These are phyloP conservation scores for Lasiosphaeriaceae sp. DNA, from an alignment of 495 filamentous ascomycete species.

Conservation along the genomic window DNA sequence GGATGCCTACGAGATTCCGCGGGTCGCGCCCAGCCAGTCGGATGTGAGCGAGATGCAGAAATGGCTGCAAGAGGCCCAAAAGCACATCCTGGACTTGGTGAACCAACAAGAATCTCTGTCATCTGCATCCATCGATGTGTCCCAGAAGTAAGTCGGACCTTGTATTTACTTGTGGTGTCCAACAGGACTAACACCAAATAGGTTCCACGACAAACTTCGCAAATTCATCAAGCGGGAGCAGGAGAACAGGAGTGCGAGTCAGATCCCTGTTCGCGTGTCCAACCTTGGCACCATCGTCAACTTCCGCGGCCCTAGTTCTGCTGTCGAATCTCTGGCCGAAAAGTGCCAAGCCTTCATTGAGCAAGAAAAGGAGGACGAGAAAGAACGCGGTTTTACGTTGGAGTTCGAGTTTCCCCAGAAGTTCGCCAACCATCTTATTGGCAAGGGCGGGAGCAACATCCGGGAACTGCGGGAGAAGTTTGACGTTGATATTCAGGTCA, in stretches of 20 bases:
- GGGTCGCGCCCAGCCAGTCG: slow-evolving; percentile 39
- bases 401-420: slow-evolving; percentile 93
- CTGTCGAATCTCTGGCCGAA: slow-evolving; percentile 63
- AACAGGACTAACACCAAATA: too few species aligned
- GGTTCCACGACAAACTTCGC: slow-evolving; percentile 66
- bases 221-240: slow-evolving; percentile 72
- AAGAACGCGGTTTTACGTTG: slow-evolving; percentile 78
- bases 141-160: slow-evolving; percentile 48
- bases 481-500: slow-evolving; percentile 94
- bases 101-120: slow-evolving; percentile 67
- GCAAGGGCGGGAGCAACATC: slow-evolving; percentile 87
- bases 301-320: slow-evolving; percentile 69
- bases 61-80: slow-evolving; percentile 65
- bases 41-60: slow-evolving; percentile 44
- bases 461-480: slow-evolving; percentile 93
- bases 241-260: slow-evolving; percentile 55
- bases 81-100: slow-evolving; percentile 66
- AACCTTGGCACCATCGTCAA: slow-evolving; percentile 54
- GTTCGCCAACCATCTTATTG: slow-evolving; percentile 89
- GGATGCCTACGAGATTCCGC: slow-evolving; percentile 64
- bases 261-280: slow-evolving; percentile 70
- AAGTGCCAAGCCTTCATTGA: slow-evolving; percentile 75
- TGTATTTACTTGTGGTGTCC: too few species aligned
- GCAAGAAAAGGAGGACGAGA: slow-evolving; percentile 80
- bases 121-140: slow-evolving; percentile 61